Conservation (phyloP, 2,329 filamentous ascomycete species). For the Rhynchosporium graminicola region DNA sequence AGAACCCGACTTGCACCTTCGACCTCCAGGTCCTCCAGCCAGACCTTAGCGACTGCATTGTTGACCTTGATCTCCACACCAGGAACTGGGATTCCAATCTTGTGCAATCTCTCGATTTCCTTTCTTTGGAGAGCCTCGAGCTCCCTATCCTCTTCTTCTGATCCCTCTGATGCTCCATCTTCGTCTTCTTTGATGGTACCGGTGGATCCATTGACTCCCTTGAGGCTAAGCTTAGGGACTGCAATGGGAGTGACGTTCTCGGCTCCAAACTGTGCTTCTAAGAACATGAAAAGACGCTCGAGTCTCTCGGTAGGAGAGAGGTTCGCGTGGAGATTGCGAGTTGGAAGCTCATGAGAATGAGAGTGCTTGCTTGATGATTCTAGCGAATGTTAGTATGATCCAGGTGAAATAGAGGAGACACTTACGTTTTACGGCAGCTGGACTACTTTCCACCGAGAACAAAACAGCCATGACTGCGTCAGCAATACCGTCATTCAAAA, state of each 20-base stretch:
- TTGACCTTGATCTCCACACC: slow-evolving; percentile 86
- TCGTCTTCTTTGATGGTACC: slow-evolving; percentile 28
- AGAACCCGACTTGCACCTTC: slow-evolving; percentile 80
- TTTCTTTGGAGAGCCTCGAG: slow-evolving; percentile 46
- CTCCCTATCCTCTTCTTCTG: slow-evolving; percentile 43
- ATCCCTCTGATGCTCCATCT: slow-evolving; percentile 35
- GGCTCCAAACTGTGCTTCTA: slow-evolving; percentile 92
- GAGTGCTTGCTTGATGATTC: slow-evolving; percentile 61
- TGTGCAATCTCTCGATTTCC: slow-evolving; percentile 78
- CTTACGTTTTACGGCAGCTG: slow-evolving; percentile 88
- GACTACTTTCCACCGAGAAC: slow-evolving; percentile 88
- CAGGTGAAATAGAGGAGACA: slow-evolving; percentile 31
- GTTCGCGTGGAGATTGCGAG: slow-evolving; percentile 72
- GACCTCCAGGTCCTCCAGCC: slow-evolving; percentile 89
- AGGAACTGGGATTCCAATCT: slow-evolving; percentile 85
- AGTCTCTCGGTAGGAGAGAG: slow-evolving; percentile 75
- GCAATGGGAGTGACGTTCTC: slow-evolving; percentile 80
- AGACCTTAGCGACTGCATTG: slow-evolving; percentile 82
- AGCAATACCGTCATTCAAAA: slow-evolving; percentile 97
- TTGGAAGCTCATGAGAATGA: slow-evolving; percentile 52
- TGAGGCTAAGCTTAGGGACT: slow-evolving; percentile 55
- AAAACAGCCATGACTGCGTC: slow-evolving; percentile 94
- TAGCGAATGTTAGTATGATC: slow-evolving; percentile 39
- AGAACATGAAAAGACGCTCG: slow-evolving; percentile 86
- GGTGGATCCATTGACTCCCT: slow-evolving; percentile 37